phyloP scores from a whole-genome alignment of 2,329 filamentous ascomycete species.

The Paraconiothyrium brasiliense region DNA sequence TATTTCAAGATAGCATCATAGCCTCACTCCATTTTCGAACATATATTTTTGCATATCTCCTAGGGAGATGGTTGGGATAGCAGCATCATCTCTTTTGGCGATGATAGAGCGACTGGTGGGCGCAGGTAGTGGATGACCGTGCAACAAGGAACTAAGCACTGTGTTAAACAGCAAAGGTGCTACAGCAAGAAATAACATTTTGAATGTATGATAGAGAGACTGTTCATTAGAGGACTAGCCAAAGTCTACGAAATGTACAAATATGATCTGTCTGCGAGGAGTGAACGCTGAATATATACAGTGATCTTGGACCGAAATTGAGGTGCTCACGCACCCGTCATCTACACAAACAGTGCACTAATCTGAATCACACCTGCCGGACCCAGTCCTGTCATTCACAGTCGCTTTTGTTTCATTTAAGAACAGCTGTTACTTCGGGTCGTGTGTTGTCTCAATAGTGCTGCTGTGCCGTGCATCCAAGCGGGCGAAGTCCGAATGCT shows the following conservation, averaged over 20 bases:
- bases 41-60: conserved; percentile 5
- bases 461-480: background rate
- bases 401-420: background rate
- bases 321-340: too few species aligned
- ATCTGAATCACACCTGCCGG: too few species aligned
- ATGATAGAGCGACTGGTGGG: background rate
- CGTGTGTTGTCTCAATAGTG: background rate
- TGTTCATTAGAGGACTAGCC: background rate
- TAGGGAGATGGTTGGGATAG: conserved; percentile 5
- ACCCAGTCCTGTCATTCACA: too few species aligned
- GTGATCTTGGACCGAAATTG: background rate
- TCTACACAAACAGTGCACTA: too few species aligned
- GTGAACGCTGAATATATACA: background rate
- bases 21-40: background rate
- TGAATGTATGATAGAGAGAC: background rate
- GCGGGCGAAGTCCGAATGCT: too few species aligned
- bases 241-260: background rate
- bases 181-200: conserved; percentile 2
- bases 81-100: background rate
- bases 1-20: background rate
- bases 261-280: background rate
- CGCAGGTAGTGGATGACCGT: background rate
- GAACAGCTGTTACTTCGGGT: background rate
- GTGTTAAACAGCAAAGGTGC: conserved; percentile 1
- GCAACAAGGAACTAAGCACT: background rate